Base-by-base conservation (phyloP, 164 flowering plant species). In the Pachysandra terminalis region DNA sequence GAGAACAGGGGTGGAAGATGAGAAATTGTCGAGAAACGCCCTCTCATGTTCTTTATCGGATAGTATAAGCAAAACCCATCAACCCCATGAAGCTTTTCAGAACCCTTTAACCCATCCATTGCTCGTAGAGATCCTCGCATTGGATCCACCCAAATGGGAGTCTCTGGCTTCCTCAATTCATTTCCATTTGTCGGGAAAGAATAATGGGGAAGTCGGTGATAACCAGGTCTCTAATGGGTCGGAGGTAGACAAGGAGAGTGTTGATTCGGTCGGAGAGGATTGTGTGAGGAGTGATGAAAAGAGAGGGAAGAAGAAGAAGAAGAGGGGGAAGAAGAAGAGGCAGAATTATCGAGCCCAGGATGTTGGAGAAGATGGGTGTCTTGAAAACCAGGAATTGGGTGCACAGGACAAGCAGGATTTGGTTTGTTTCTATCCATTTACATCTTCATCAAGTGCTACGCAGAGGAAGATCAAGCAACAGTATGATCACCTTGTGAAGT, bases 401-500 rank as follows among this genome's bases (percentile, higher is more conserved):
- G 24, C 53, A 45, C 69, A 63, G 76, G 45, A 64, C 48, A 75
- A 79, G 73, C 68, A 76, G 54, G 81, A 78, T 40, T 61, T 82
- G 72, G 85, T 80, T 19, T 85, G 85, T 67, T 73, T 79, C 65
- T 87, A 81, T 67, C 94, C 94, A 3, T 87, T 91, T 65, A 91
- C 97, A 0, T 80, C 88, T 23, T 81, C 86, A 9, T 77, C 86
- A 37, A 89, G 97, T 73, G 85, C 78, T 1, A 87, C 84, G 13
- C 97, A 91, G 86, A 84, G 89, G 84, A 90, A 80, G 82, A 88
- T 90, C 61, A 90, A 88, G 74, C 87, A 81, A 72, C 94, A 88
- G 71, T 90, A 87, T 78, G 94, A 90, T 79, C 86, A 85, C 73
- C 83, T 90, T 48, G 85, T 88, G 26, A 87, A 87, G 79, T 82